These are phyloP conservation scores for Oropetium thomaeum DNA, from an alignment of 176 grass and related monocot species.

Conservation along the genomic window DNA sequence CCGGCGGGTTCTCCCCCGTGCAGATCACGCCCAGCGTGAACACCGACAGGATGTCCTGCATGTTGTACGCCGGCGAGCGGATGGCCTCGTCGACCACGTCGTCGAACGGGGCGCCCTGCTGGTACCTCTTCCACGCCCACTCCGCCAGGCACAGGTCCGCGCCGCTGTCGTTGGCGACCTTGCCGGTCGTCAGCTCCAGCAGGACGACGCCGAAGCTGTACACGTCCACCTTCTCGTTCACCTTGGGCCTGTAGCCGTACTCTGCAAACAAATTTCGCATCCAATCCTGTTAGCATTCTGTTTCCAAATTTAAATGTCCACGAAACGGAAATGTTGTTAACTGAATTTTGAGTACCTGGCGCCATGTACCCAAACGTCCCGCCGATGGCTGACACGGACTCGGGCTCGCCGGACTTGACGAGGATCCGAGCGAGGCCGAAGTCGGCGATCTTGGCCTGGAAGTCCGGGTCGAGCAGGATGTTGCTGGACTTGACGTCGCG, in stretches of 20 bases:
- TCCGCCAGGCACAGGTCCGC: conserved; percentile 65
- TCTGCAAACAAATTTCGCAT: conserved; percentile 26
- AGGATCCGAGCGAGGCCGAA: conserved; percentile 74
- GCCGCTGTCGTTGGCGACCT: conserved; percentile 40
- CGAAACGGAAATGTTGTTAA: neutral
- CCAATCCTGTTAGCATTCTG: neutral
- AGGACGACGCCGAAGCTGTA: conserved; percentile 91
- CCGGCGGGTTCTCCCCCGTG: conserved; percentile 47
- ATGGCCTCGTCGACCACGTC: conserved; percentile 51
- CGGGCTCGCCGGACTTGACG: conserved; percentile 51
- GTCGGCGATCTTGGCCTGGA: conserved; percentile 70
- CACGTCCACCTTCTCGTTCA: conserved; percentile 86
- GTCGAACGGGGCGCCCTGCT: conserved; percentile 30
- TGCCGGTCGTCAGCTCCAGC: conserved; percentile 64
- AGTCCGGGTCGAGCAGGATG: conserved; percentile 64
- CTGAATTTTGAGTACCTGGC: conserved; percentile 44
- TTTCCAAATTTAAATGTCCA: neutral
- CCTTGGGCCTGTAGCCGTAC: conserved; percentile 48
- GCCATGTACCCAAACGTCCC: conserved; percentile 87
- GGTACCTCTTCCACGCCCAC: conserved; percentile 64
- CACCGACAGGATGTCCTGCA: conserved; percentile 46
- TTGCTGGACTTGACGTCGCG: conserved; percentile 93
- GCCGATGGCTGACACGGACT: conserved; percentile 59
- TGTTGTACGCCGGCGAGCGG: neutral
- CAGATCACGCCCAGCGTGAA: conserved; percentile 67